Conservation (phyloP, 164 flowering plant species). For the Cinnamomum chago region DNA sequence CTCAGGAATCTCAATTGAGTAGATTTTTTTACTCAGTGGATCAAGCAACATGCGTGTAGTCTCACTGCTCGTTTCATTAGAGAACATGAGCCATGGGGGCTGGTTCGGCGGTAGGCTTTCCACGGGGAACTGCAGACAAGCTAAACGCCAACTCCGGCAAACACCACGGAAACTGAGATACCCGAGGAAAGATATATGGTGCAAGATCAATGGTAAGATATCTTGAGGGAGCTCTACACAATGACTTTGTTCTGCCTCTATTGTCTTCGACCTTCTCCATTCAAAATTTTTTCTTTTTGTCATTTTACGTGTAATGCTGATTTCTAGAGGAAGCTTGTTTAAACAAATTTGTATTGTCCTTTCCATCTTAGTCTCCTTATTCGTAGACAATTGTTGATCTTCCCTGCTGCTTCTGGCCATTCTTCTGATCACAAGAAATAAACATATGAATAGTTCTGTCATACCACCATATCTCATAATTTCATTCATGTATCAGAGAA, state of each 20-base stretch:
- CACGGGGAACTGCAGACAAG: background rate
- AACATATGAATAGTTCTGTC: no score
- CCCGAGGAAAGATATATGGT: background rate
- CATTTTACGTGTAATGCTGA: no score
- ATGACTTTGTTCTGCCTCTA: background rate
- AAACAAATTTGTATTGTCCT: no score
- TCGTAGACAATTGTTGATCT: no score
- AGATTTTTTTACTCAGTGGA: background rate
- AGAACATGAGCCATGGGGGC: background rate
- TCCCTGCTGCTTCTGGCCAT: no score
- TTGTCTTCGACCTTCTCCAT: background rate
- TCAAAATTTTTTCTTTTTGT: no score
- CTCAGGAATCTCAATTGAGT: background rate
- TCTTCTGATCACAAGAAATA: no score
- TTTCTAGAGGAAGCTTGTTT: no score
- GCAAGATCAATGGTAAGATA: background rate
- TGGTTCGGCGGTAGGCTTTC: background rate
- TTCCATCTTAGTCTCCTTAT: no score
- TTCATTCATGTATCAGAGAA: no score
- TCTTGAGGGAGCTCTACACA: background rate
- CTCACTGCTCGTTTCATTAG: background rate
- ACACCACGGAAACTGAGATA: background rate
- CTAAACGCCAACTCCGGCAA: background rate
- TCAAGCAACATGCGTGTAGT: background rate
- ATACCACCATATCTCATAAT: no score